A percentile compares a stretch with the other conserved stretches of the same genome.
phyloP scores from a whole-genome alignment of 768 basidiomycete genomes.

The Pleurotus tuber-regium region DNA sequence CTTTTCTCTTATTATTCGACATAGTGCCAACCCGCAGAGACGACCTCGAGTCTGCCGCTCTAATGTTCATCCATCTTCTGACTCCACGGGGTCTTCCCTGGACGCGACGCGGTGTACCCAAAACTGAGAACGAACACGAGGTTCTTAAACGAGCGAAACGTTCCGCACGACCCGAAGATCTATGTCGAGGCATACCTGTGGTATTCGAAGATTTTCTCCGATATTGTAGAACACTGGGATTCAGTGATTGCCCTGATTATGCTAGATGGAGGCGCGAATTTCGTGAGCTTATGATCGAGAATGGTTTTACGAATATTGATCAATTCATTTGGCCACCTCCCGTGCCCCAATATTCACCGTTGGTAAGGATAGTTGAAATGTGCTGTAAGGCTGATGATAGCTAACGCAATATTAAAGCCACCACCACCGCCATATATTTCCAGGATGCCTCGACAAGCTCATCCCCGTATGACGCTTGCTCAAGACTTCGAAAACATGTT shows the following conservation, averaged over 20 bases:
- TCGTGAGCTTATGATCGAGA: conserved; percentile 52
- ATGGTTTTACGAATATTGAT: conserved; percentile 56
- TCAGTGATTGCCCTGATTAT: conserved; percentile 68
- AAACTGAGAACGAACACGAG: conserved; percentile 60
- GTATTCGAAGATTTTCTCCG: conserved; percentile 77
- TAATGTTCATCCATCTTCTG: conserved; percentile 80
- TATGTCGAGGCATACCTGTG: conserved; percentile 65
- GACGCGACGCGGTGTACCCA: conserved; percentile 81
- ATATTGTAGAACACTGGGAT: conserved; percentile 67
- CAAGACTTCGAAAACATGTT: conserved; percentile 56
- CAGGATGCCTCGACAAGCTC: conserved; percentile 6
- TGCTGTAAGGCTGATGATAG: too few species aligned
- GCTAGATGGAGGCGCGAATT: conserved; percentile 64
- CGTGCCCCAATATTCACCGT: conserved; percentile 25
- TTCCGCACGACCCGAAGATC: conserved; percentile 55
- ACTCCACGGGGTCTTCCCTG: conserved; percentile 74
- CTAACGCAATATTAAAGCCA: too few species aligned
- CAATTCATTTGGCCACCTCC: conserved; percentile 75
- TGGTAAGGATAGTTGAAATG: not conserved
- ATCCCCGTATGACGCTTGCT: conserved; percentile 29
- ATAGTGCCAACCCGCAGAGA: conserved; percentile 77
- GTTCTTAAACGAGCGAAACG: conserved; percentile 65
- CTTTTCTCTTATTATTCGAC: conserved; percentile 13
- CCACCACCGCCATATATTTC: not conserved
- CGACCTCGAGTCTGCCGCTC: conserved; percentile 72